A percentile compares a stretch with the other conserved stretches of the same genome.
phyloP scores from a whole-genome alignment of 1,139 yeast species.

The Zygotorulaspora mrakii region DNA sequence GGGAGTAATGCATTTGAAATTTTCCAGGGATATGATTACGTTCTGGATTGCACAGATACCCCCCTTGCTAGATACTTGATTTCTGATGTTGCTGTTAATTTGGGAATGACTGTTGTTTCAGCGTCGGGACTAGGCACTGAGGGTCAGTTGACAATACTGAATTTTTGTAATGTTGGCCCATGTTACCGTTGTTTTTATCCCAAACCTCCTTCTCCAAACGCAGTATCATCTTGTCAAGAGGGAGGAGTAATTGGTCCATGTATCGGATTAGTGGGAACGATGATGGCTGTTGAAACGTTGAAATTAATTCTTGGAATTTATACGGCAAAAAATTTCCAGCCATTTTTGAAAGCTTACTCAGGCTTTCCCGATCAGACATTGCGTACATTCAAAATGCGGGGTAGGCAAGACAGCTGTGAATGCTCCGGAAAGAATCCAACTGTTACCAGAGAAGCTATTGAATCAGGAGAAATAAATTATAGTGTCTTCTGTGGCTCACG shows the following conservation, averaged over 20 bases:
- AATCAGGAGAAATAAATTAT: slow-evolving; percentile 53
- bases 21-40: slow-evolving; percentile 60
- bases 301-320: slow-evolving; percentile 65
- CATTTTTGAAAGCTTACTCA: slow-evolving; percentile 66
- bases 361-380: slow-evolving; percentile 72
- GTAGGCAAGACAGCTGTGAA: slow-evolving; percentile 54
- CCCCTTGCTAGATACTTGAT: slow-evolving; percentile 84
- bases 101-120: slow-evolving; percentile 71
- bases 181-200: slow-evolving; percentile 96
- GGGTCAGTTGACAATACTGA: slow-evolving; percentile 79
- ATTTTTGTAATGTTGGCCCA: slow-evolving; percentile 69
- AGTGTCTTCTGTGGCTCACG: slow-evolving; percentile 69
- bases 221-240: slow-evolving; percentile 83
- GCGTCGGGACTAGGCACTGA: slow-evolving; percentile 91
- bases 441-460: slow-evolving; percentile 48
- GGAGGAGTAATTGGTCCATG: slow-evolving; percentile 97
- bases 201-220: slow-evolving; percentile 78
- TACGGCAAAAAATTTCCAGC: slow-evolving; percentile 50
- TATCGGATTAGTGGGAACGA: slow-evolving; percentile 82
- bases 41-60: slow-evolving; percentile 92
- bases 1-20: slow-evolving; percentile 61
- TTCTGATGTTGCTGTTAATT: slow-evolving; percentile 75
- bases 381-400: slow-evolving; percentile 77
- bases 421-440: slow-evolving; percentile 55
- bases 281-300: slow-evolving; percentile 86